Evolutionary conservation across 768 basidiomycete genomes (phyloP), one percentile per base, ranked within the genome.

Genomic region (Omphalotus guepiniiformis): DNA sequence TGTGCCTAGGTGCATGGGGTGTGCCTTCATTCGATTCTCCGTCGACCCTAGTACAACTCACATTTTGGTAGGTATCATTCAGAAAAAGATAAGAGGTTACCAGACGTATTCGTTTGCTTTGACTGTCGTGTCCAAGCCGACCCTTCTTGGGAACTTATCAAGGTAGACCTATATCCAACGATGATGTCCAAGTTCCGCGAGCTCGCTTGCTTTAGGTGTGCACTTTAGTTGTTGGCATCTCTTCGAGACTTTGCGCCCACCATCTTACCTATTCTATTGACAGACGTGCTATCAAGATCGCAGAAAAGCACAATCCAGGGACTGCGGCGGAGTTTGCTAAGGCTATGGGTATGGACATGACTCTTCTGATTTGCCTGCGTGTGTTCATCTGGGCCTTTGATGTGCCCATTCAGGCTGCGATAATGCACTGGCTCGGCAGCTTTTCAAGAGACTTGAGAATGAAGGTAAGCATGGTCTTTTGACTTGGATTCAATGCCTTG

Each of bases 91-190:
- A 52, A 59, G 21, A 76, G 81, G 11, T 66, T 90, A 35, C 87
- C 85, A 2, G 46, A 60, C 0, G 67, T 71, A 48, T 90, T 88
- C 52, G 57, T 75, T 23, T 92, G 88, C 64, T 85, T 90, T 62
- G 82, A 86, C 54, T 92, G 89, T 61, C 82, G 86, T 27, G 70
- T 86, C 38, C 77, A 72, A 40, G 74, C 72, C 11, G 85, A 87
- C 54, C 63, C 73, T 30, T 80, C 79, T 49, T 89, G 86, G 83
- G 78, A 83, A 37, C 67, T 89, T 15, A 82, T 88, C 55, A 74
- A 79, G 47, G 66, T 72, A 30, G 74, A 76, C 52, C 59, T 80
- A 28, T 81, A 82, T 55, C 74, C 78, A 41, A 60, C 62, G 47
- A 78, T 87, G 64, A 68, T 85, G 23, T 70, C 73, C 8, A 81